Evolutionary conservation across 768 basidiomycete species (phyloP), one percentile per base, ranked within the genome.

Genomic region (Leccinum arenicola): DNA sequence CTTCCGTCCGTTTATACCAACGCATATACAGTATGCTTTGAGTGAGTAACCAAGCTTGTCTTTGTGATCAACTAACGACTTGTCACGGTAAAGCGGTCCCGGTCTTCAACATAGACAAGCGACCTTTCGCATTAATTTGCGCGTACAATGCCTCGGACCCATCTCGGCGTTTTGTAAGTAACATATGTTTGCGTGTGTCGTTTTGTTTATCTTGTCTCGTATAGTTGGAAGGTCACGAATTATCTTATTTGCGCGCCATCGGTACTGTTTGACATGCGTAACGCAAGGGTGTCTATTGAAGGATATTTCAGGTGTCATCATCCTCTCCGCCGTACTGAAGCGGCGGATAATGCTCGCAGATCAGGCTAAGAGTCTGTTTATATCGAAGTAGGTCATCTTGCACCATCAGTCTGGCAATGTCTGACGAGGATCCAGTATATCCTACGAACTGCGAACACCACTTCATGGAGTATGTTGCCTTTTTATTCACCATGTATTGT

Each of bases 191-290:
- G 31, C 15, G 36, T 36, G 21, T 33, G 17, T 52, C 15, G n/a
- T 29, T 33, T 59, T 62, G 35, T 62, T 66, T 52, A 61, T 43
- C n/a, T 2, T 57, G 15, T 19, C 5, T n/a, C 40, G 7, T 54
- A 55, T 60, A 92, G 91, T 76, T 93, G 64, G 92, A 94, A 74
- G 92, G 92, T 1, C 91, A 92, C 65, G 91, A 97, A 67, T 70
- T 95, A 54, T 95, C 95, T 15, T 97, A 95, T 73, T 73, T 96
- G 56, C 86, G 94, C 45, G 95, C 95, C 17, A 95, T 96, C 63
- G 92, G 90, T 86, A 62, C 67, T 66, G 4, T 21, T 52, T 19
- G 12, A 23, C 7, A 17, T 55, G 6, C 49, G 3, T 12, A 43
- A 6, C 12, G 17, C 36, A 53, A 62, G 17, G 19, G 17, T 59